Percentiles rank a stretch among this genome's conserved stretches.
phyloP scores from a whole-genome alignment of 257 asterid species.

The Forsythia viridissima region DNA sequence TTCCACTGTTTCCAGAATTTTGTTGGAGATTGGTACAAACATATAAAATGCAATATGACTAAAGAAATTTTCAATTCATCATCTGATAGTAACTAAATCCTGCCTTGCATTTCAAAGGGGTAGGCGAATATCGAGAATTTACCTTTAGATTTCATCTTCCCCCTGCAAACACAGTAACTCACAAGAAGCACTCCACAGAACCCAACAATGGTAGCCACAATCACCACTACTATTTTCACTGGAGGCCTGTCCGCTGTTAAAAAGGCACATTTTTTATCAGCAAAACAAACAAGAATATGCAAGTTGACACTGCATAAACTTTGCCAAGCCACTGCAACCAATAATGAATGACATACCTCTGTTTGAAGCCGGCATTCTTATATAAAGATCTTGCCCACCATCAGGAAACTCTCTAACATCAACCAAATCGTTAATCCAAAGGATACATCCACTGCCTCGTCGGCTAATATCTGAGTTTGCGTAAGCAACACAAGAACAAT shows the following conservation, averaged over 20 bases:
- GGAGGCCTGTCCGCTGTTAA: conserved; percentile 22
- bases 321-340: background rate
- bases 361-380: conserved; percentile 7
- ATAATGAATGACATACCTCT: conserved; percentile 16
- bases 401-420: conserved; percentile 13
- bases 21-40: background rate
- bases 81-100: background rate
- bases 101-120: background rate
- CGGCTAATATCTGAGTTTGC: conserved; percentile 19
- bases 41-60: background rate
- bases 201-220: conserved; percentile 21
- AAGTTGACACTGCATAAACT: background rate
- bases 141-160: conserved; percentile 29
- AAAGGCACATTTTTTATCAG: conserved; percentile 13
- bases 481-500: conserved; percentile 38
- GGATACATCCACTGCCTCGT: conserved; percentile 20
- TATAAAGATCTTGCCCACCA: conserved; percentile 21
- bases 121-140: background rate
- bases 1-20: conserved; percentile 19
- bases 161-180: conserved; percentile 27
- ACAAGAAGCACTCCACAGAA: conserved; percentile 27
- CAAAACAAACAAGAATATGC: background rate
- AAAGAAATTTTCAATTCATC: background rate
- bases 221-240: conserved; percentile 16
- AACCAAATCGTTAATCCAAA: conserved; percentile 10